Base-by-base conservation (phyloP, 2,329 filamentous ascomycete genomes). In the Pseudogymnoascus sp. region DNA sequence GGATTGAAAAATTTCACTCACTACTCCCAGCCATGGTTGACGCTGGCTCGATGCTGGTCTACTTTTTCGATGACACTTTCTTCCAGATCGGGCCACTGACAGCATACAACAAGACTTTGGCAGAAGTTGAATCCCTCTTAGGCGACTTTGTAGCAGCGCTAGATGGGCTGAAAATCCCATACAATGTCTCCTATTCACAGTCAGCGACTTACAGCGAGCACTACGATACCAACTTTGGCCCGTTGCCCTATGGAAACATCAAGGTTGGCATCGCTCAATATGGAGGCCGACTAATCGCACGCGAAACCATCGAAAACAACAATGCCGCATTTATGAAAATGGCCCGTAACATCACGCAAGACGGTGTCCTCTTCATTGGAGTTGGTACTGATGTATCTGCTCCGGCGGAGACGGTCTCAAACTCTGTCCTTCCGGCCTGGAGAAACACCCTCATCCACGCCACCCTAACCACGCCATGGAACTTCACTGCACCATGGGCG, bases 61-160 rank as follows among this genome's bases (percentile, higher is more conserved):
- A 79, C 70, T 76, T 75, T 65, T 77, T 81, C 65, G 79, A 75
- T 62, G 77, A 77, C 65, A 69, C 71, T 11, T 75, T 74, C 66
- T 83, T 85, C 70, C 65, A 70, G 52, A 77, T 83, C 45, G 70
- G 74, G 2, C 77, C 78, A 3, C 66, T 82, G 26, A 83, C 78
- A 0, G 78, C 75, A 0, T 82, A 78, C 38, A 75, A 77, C 67
- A 77, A 80, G 63, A 76, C 75, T 2, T 70, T 75, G 2, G 69
- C 66, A 4, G 66, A 83, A 43, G 74, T 82, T 10, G 68, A 75
- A 38, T 65, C 67, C 2, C 75, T 81, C n/a, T 70, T 85, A n/a
- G 66, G 71, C 2, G 78, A 80, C 2, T 78, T 81, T 62, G 70
- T 75, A 7, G 66, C 72, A 16, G 73, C 70, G 4, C 75, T 84